A percentile compares a stretch with the other conserved stretches of the same genome.
Evolutionary conservation across 768 basidiomycete species (phyloP).

Genomic region (Candolleomyces eurysporus): DNA sequence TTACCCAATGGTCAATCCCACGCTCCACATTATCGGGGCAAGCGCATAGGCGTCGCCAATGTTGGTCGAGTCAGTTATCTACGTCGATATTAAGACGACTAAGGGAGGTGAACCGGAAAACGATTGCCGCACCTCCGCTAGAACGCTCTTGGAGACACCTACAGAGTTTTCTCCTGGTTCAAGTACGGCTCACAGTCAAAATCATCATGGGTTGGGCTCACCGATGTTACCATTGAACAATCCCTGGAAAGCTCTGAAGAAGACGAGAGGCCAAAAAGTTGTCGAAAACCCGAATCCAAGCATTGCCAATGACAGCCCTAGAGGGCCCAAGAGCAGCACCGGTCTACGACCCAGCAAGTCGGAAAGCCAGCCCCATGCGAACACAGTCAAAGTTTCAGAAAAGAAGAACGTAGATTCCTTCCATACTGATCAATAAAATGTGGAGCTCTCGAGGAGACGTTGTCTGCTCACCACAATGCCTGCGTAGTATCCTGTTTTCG

Average conservation of each 20-base stretch:
- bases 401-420: conserved; percentile 47
- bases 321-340: conserved; percentile 39
- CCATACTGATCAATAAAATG: background rate
- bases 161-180: background rate
- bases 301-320: conserved; percentile 39
- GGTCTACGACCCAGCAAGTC: conserved; percentile 43
- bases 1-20: conserved; percentile 32
- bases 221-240: conserved; percentile 8
- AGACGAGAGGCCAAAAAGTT: conserved; percentile 30
- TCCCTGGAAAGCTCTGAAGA: conserved; percentile 16
- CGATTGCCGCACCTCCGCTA: conserved; percentile 39
- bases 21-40: conserved; percentile 32
- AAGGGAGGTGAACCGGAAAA: background rate
- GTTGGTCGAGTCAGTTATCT: conserved; percentile 39
- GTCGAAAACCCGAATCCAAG: conserved; percentile 41
- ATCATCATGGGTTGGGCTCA: background rate
- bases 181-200: background rate
- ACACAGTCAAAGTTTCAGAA: conserved; percentile 39
- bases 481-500: conserved; percentile 46
- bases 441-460: background rate
- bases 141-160: conserved; percentile 45
- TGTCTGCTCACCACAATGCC: conserved; percentile 40
- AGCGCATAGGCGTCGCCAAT: conserved; percentile 36
- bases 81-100: background rate
- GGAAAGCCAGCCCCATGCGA: conserved; percentile 45